These are phyloP conservation scores for Raphidocelis subcapitata DNA, from an alignment of 139 green algal species.

Conservation along the genomic window DNA sequence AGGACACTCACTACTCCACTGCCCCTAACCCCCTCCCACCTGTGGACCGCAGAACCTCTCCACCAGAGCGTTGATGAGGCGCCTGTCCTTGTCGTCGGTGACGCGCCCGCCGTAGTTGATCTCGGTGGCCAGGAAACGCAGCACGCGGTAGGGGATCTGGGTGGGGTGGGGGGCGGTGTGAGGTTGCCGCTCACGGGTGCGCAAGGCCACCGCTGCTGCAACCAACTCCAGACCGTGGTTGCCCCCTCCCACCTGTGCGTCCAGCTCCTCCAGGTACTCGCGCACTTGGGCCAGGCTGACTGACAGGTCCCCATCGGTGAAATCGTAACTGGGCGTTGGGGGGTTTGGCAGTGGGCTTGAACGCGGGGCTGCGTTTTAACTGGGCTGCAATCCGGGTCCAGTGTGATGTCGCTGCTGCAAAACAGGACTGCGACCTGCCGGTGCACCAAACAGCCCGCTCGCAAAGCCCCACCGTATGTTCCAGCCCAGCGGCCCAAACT, in stretches of 20 bases:
- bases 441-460: not conserved
- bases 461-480: conserved; percentile 71
- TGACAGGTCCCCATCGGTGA: conserved; percentile 72
- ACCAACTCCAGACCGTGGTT: too few species aligned
- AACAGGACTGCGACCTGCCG: too few species aligned
- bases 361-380: too few species aligned
- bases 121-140: conserved; percentile 77
- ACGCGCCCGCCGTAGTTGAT: conserved; percentile 82
- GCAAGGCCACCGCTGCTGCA: too few species aligned
- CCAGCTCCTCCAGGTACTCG: conserved; percentile 66
- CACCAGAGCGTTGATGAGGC: conserved; percentile 74
- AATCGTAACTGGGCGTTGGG: conserved; percentile 55
- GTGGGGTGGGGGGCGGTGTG: not conserved
- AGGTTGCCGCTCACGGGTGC: too few species aligned
- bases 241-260: not conserved
- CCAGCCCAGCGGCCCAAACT: conserved; percentile 81
- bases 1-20: too few species aligned
- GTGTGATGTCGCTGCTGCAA: too few species aligned
- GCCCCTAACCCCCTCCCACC: conserved; percentile 6
- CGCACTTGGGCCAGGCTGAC: conserved; percentile 72
- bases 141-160: conserved; percentile 27
- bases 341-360: too few species aligned
- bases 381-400: too few species aligned
- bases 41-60: conserved; percentile 57
- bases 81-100: conserved; percentile 78